Percentiles rank a stretch among this genome's conserved stretches.
These are phyloP conservation scores for Beauveria sp. DNA, from an alignment of 2,329 filamentous ascomycete genomes.

Conservation along the genomic window DNA sequence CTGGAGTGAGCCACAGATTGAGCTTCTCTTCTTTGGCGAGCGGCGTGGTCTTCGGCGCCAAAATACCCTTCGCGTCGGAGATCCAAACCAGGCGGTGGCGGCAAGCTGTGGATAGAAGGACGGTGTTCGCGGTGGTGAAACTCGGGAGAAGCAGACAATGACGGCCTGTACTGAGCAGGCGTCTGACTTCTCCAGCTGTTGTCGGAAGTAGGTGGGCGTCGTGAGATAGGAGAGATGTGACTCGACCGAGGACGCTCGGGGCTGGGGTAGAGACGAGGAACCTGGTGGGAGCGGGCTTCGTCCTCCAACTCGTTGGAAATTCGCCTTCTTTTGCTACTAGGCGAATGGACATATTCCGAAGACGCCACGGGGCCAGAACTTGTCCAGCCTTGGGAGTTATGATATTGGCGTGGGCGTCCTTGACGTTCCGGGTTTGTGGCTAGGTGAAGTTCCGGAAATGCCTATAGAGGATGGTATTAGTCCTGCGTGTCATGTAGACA, in stretches of 20 bases:
- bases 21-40: constrained; percentile 1
- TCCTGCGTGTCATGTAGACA: background rate
- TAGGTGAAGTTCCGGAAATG: constrained; percentile 38
- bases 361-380: constrained; percentile 26
- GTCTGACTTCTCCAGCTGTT: constrained; percentile 9
- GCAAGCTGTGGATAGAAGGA: constrained; percentile 34
- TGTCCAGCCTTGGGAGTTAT: constrained; percentile 26
- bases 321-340: constrained; percentile 42
- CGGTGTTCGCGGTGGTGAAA: constrained; percentile 22
- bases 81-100: constrained; percentile 30
- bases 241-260: constrained; percentile 24
- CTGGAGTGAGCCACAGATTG: background rate
- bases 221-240: constrained; percentile 28
- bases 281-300: constrained; percentile 32
- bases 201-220: constrained; percentile 3
- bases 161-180: constrained; percentile 11
- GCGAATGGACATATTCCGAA: constrained; percentile 43
- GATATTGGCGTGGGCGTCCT: constrained; percentile 23
- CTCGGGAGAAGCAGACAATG: constrained; percentile 15
- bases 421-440: constrained; percentile 24
- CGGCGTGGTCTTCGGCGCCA: constrained; percentile 23
- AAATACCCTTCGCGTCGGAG: constrained; percentile 16
- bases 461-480: constrained; percentile 25
- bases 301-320: constrained; percentile 34
- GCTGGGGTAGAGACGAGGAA: constrained; percentile 39